Percentiles rank a stretch among this genome's conserved stretches.
These are phyloP conservation scores for Candida krabiensis DNA, from an alignment of 805 yeast genomes.

Conservation along the genomic window DNA sequence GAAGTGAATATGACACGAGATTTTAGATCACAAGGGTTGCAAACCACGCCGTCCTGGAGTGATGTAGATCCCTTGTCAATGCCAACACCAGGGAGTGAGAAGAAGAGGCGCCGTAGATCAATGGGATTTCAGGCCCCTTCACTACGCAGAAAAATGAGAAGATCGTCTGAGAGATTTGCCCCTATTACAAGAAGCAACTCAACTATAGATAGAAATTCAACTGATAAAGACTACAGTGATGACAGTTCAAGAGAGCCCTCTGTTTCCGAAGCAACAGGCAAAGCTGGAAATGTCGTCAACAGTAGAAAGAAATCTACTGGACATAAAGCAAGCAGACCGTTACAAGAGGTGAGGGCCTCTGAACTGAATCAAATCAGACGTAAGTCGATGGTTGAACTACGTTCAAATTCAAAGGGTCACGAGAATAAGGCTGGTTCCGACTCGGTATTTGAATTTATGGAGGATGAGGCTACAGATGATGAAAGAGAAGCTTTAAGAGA, in stretches of 20 bases:
- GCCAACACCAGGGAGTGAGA: constrained; percentile 23
- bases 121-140: constrained; percentile 72
- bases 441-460: constrained; percentile 20
- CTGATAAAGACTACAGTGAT: constrained; percentile 6
- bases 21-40: background rate
- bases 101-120: constrained; percentile 48
- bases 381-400: constrained; percentile 7
- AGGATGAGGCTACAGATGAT: constrained; percentile 7
- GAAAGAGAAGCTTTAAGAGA: constrained; percentile 18
- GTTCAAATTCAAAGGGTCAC: constrained; percentile 2
- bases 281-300: background rate
- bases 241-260: constrained; percentile 3
- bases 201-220: constrained; percentile 1
- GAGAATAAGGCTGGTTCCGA: constrained; percentile 7
- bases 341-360: constrained; percentile 10
- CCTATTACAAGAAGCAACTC: constrained; percentile 2
- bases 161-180: constrained; percentile 57
- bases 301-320: constrained; percentile 6
- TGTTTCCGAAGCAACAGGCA: constrained; percentile 5
- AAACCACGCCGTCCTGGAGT: constrained; percentile 9
- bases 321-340: constrained; percentile 7
- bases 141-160: constrained; percentile 64
- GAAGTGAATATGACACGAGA: constrained; percentile 1
- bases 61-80: constrained; percentile 26
- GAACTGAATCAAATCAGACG: constrained; percentile 12